Evolutionary conservation across 768 basidiomycete genomes (phyloP).

Genomic region (Gyrodon lividus): DNA sequence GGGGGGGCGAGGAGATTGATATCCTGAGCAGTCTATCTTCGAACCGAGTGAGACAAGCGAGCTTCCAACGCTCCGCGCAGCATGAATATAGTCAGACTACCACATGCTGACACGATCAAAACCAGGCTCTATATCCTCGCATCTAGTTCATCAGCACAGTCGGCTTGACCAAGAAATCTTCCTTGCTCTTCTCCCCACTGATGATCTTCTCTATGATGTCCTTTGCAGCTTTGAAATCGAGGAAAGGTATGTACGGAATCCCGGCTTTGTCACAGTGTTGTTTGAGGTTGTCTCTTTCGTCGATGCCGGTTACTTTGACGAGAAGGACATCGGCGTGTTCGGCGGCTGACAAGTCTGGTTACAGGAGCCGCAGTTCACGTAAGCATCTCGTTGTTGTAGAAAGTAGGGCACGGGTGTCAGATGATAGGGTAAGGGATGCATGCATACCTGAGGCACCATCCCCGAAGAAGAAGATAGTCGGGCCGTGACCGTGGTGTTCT

Average conservation of each 20-base stretch:
- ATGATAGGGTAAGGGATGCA: not conserved
- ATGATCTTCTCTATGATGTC: slow-evolving; percentile 67
- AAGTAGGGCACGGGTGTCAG: not conserved
- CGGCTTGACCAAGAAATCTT: slow-evolving; percentile 19
- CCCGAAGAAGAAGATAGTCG: slow-evolving; percentile 93
- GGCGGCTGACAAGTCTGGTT: slow-evolving; percentile 86
- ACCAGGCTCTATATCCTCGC: not conserved
- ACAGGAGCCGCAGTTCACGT: not conserved
- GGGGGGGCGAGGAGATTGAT: too few species aligned
- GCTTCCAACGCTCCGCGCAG: too few species aligned
- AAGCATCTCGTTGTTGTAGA: not conserved
- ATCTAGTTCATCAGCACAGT: not conserved
- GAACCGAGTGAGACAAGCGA: too few species aligned
- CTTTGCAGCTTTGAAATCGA: slow-evolving; percentile 64
- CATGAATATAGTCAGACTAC: too few species aligned
- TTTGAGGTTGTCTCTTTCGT: slow-evolving; percentile 79
- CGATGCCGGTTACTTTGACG: slow-evolving; percentile 76
- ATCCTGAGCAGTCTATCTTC: too few species aligned
- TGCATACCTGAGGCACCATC: slow-evolving; percentile 90
- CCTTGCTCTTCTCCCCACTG: slow-evolving; percentile 47
- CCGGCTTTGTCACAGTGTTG: slow-evolving; percentile 76
- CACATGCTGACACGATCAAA: not conserved
- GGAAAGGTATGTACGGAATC: slow-evolving; percentile 79
- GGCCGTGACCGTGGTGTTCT: slow-evolving; percentile 33
- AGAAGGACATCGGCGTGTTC: slow-evolving; percentile 92